Evolutionary conservation across 73 alveolate species (phyloP), one percentile per base, ranked within the genome.

Genomic region (Paramecium tetraurelia): DNA sequence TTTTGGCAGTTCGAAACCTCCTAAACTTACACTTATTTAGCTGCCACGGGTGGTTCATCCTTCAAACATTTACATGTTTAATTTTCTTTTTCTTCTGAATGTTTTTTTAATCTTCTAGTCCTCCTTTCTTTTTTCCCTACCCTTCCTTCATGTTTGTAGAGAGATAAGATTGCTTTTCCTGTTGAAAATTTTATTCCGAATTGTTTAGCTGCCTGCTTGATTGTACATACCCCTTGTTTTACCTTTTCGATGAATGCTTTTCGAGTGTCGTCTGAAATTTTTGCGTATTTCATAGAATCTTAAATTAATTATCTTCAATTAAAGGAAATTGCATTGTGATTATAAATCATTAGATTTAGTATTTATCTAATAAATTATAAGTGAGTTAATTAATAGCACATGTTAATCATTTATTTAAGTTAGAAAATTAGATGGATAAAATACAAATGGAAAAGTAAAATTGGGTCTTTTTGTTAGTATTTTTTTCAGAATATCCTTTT

Each of bases 71-170:
- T 63, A 0, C 12, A 0, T 3, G 84, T 63, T 63, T 63, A 27
- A 22, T 33, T 63, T 27, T 63, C 50, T 31, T 27, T 11, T 3
- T 63, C 84, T 63, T 63, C 84, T 31, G n/a, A 16, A 7, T 63
- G 46, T 33, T 63, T 63, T 14, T 63, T 31, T 2, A 27, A 31
- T 27, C 84, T 63, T 63, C 48, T 63, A 0, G 29, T 63, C 46
- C 84, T 63, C 11, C 24, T 63, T 63, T 63, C 41, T 63, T 63
- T 63, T 63, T 89, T 89, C 9, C 94, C 94, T n/a, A 89, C 57
- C 48, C 94, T 88, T 1, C 94, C 94, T 71, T 89, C 94, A 21
- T 89, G 71, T 58, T 71, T 89, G 46, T 31, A 89, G 3, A 83
- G 58, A 41, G 71, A 22, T 9, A 89, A 70, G 2, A 89, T 89